Base-by-base conservation (phyloP, 2,329 filamentous ascomycete genomes). In the Trichoderma citrinoviride region DNA sequence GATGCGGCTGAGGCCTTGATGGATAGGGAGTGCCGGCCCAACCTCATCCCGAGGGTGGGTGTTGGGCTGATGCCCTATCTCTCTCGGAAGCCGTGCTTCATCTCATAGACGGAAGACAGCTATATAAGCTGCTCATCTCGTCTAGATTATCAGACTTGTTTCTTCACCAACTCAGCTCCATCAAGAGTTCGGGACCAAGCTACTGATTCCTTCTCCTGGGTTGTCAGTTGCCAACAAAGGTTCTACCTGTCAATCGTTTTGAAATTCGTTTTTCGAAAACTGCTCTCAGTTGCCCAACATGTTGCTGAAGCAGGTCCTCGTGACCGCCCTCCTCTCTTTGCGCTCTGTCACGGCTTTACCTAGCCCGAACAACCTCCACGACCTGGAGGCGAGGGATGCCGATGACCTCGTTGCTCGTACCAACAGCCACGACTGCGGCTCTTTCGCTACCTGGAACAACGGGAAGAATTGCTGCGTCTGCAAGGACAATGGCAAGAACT, bases 401-500 rank as follows among this genome's bases (percentile, higher is more conserved):
- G 60, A 62, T n/a, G 60, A 50, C 17, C 61, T 57, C n/a, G 17
- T 46, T 57, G 52, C 53, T 23, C 64, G 52, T 29, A 23, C 19
- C 8, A 12, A 19, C 21, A n/a, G 27, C 8, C 40, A 47, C 40
- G 55, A 66, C 29, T 67, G 64, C 37, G 66, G 66, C 58, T 46
- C 55, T 21, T 56, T 56, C 4, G 65, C 65, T 5, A 52, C 14
- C 27, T 66, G 56, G 53, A 50, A 66, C 47, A 46, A 61, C 12
- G 47, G 44, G n/a, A 56, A 49, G 40, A 57, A 66, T 29, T 21
- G 41, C 25, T 67, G 66, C 41, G 64, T 64, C 41, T 67, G 66
- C 66, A 67, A 67, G 17, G 56, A 66, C 5, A 53, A 66, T 5
- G 64, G 66, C 53, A 47, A 67, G 52, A 37, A 52, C 2, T 67